These are phyloP conservation scores for Neurospora intermedia DNA, from an alignment of 495 filamentous ascomycete genomes.

Conservation along the genomic window DNA sequence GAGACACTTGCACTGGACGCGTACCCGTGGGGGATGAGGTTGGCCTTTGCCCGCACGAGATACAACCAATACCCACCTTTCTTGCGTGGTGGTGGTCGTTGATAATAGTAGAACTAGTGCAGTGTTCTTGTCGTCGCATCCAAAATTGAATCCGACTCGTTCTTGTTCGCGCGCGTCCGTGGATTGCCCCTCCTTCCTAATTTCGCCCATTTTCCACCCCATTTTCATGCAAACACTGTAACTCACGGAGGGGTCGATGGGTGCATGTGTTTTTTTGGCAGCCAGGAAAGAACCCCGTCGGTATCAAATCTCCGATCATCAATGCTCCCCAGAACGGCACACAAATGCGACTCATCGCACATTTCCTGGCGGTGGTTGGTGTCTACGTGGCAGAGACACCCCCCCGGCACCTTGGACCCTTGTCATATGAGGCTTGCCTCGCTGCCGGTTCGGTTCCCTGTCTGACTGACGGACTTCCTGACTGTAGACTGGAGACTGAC, in stretches of 20 bases:
- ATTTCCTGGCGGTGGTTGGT: background rate
- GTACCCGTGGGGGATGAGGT: background rate
- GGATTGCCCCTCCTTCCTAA: background rate
- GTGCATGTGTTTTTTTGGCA: background rate
- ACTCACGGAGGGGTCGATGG: background rate
- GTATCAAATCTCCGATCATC: background rate
- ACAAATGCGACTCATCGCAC: constrained; percentile 1
- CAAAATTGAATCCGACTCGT: background rate
- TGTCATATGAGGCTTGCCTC: background rate
- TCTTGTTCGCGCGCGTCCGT: background rate
- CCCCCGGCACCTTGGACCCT: background rate
- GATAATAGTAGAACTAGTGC: background rate
- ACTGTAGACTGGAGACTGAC: too few relatives aligned
- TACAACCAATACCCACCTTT: too few relatives aligned
- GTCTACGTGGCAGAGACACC: background rate
- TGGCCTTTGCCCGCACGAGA: too few relatives aligned
- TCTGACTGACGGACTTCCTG: background rate
- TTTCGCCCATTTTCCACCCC: background rate
- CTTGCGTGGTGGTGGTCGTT: background rate
- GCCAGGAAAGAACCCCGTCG: background rate
- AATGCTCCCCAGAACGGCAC: background rate
- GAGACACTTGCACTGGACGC: background rate
- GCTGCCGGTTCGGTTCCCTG: background rate
- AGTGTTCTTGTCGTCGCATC: background rate
- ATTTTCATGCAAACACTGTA: constrained; percentile 1